Evolutionary conservation across 306 rosid genomes (phyloP).

Genomic region (Ormosia emarginata): DNA sequence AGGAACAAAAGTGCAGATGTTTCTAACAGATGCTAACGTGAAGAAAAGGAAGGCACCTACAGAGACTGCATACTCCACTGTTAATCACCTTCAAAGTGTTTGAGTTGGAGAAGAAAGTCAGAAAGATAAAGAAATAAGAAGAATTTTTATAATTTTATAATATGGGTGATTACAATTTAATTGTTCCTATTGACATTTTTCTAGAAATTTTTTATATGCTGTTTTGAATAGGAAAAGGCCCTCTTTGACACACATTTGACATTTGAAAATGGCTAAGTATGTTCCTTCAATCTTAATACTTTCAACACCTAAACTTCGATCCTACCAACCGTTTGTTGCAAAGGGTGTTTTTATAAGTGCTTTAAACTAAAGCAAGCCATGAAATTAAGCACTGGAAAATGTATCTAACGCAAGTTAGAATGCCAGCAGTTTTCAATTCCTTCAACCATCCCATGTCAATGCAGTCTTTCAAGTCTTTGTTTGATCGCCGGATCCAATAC

Average conservation of each 20-base stretch:
- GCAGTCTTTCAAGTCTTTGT: constrained; percentile 28
- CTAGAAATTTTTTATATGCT: background rate
- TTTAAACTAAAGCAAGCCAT: constrained; percentile 47
- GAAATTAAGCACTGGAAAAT: background rate
- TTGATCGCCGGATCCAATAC: constrained; percentile 49
- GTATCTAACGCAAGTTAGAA: constrained; percentile 1
- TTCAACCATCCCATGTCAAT: constrained; percentile 31
- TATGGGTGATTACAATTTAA: background rate
- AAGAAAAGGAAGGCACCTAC: background rate
- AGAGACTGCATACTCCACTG: background rate
- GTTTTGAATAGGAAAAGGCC: background rate
- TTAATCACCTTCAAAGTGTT: background rate
- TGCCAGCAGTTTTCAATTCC: background rate
- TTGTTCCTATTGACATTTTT: background rate
- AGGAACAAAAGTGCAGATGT: background rate
- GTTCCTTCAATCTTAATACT: constrained; percentile 32
- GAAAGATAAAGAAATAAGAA: background rate
- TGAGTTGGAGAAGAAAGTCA: background rate
- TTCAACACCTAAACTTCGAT: constrained; percentile 31
- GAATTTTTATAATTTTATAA: background rate
- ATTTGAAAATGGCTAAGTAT: background rate
- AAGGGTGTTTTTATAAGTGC: constrained; percentile 23
- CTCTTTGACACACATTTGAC: background rate
- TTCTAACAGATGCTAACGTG: background rate
- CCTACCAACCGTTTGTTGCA: constrained; percentile 84